A percentile compares a stretch with the other conserved stretches of the same genome.
These are phyloP conservation scores for Naganishia antarctica DNA, from an alignment of 768 basidiomycete species.

Conservation along the genomic window DNA sequence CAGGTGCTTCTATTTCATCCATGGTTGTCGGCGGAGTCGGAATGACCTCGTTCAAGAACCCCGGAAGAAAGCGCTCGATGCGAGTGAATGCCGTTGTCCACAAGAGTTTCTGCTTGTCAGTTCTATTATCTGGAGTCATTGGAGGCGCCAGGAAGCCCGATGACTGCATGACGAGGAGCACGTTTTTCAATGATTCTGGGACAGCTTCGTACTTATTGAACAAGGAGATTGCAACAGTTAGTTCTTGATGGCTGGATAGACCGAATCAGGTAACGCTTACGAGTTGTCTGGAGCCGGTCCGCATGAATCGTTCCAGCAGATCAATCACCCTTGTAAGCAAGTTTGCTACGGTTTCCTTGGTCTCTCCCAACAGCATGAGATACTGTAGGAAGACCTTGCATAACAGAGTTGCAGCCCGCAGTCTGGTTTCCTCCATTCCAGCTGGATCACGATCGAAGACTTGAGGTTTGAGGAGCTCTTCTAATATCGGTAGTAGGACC, in stretches of 20 bases:
- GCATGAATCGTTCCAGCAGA: slow-evolving; percentile 81
- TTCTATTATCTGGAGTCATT: slow-evolving; percentile 29
- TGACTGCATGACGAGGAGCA: slow-evolving; percentile 91
- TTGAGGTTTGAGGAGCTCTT: slow-evolving; percentile 81
- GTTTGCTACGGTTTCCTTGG: slow-evolving; percentile 58
- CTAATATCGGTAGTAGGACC: slow-evolving; percentile 83
- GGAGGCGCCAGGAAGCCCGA: slow-evolving; percentile 74
- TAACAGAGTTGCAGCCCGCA: slow-evolving; percentile 79
- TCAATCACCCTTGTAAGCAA: slow-evolving; percentile 88
- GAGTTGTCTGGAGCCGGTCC: slow-evolving; percentile 72
- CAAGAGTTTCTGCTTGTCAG: slow-evolving; percentile 50
- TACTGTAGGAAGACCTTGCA: slow-evolving; percentile 96
- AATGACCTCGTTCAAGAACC: slow-evolving; percentile 59
- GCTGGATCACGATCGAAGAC: slow-evolving; percentile 70
- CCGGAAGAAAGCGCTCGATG: slow-evolving; percentile 85
- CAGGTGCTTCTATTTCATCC: not conserved
- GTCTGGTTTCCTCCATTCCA: slow-evolving; percentile 84
- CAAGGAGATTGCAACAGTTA: not conserved
- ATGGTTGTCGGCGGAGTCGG: slow-evolving; percentile 48
- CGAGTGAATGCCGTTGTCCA: slow-evolving; percentile 83
- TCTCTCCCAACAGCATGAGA: slow-evolving; percentile 65
- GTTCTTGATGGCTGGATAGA: not conserved
- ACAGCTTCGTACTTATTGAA: slow-evolving; percentile 81
- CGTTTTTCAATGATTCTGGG: slow-evolving; percentile 94
- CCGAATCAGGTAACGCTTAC: slow-evolving; percentile 54